phyloP scores from a whole-genome alignment of 2,329 filamentous ascomycete genomes.

The Epichloe scottii region DNA sequence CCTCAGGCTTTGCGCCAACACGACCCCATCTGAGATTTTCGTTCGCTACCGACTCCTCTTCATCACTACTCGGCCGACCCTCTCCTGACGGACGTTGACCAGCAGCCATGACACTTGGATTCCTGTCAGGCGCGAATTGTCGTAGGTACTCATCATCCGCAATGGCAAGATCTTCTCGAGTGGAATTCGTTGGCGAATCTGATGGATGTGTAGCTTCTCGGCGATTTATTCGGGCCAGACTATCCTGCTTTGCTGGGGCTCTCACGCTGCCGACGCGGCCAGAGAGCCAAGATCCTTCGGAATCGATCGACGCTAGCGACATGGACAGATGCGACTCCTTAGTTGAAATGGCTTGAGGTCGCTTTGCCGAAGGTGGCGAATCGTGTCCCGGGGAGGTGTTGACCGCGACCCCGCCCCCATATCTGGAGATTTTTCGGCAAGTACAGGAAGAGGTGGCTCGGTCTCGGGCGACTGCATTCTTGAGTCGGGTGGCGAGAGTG shows the following conservation, averaged over 20 bases:
- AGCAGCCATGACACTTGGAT: slow-evolving; percentile 14
- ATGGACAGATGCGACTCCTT: slow-evolving; percentile 59
- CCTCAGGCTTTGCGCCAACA: slow-evolving; percentile 31
- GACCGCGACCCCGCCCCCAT: slow-evolving; percentile 14
- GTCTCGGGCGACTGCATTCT: slow-evolving; percentile 66
- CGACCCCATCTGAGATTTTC: slow-evolving; percentile 40
- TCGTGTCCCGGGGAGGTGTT: slow-evolving; percentile 27
- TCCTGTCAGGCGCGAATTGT: slow-evolving; percentile 23
- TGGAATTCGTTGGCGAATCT: slow-evolving; percentile 26
- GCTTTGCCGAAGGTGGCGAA: slow-evolving; percentile 32
- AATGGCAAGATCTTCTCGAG: slow-evolving; percentile 52
- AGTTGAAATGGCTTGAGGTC: slow-evolving; percentile 25
- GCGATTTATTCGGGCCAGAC: slow-evolving; percentile 20
- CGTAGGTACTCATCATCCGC: slow-evolving; percentile 64
- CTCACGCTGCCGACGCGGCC: slow-evolving; percentile 47
- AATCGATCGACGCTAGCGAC: slow-evolving; percentile 88
- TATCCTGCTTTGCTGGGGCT: slow-evolving; percentile 33
- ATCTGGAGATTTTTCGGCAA: slow-evolving; percentile 16
- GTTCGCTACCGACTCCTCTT: slow-evolving; percentile 33
- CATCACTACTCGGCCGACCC: slow-evolving; percentile 45
- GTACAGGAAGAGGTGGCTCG: slow-evolving; percentile 27
- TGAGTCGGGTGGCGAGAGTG: slow-evolving; percentile 75
- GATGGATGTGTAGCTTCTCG: slow-evolving; percentile 23
- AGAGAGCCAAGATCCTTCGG: slow-evolving; percentile 90
- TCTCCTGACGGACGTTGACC: slow-evolving; percentile 34